Percentiles rank a stretch among this genome's conserved stretches.
phyloP scores from a whole-genome alignment of 2,329 filamentous ascomycete species.

The Dothideomycetes sp. region DNA sequence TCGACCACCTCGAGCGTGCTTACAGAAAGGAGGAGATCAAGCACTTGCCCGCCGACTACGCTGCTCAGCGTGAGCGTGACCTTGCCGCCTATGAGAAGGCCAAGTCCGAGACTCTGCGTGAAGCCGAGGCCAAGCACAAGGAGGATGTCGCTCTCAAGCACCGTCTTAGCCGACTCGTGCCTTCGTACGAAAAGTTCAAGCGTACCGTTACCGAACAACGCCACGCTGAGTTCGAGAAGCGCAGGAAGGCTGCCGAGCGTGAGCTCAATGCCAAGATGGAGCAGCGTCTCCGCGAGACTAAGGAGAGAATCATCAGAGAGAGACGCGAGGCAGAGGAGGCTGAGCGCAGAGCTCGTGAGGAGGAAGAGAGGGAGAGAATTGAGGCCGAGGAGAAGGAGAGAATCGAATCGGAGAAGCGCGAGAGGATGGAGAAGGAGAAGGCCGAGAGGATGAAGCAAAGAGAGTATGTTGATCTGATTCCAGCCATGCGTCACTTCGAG shows the following conservation, averaged over 20 bases:
- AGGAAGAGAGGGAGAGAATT: conserved; percentile 67
- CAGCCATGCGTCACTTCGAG: too few relatives aligned
- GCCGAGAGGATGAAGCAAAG: conserved; percentile 47
- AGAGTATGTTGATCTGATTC: conserved; percentile 35
- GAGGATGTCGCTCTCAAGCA: conserved; percentile 90
- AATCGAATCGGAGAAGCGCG: conserved; percentile 69
- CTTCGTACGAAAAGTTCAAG: conserved; percentile 76
- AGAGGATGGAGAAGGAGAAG: conserved; percentile 62
- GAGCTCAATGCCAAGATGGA: conserved; percentile 90
- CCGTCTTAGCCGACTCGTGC: conserved; percentile 73
- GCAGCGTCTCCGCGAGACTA: conserved; percentile 75
- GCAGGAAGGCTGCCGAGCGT: conserved; percentile 79
- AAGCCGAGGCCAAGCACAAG: conserved; percentile 79
- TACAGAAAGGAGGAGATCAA: conserved; percentile 93
- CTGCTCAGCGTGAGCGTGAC: conserved; percentile 68
- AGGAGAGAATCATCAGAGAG: conserved; percentile 73
- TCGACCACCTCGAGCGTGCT: conserved; percentile 93
- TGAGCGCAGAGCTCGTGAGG: conserved; percentile 67
- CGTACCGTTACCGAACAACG: conserved; percentile 73
- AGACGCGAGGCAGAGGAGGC: conserved; percentile 75
- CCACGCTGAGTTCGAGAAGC: conserved; percentile 91
- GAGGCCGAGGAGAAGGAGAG: conserved; percentile 80
- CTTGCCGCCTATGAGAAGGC: conserved; percentile 67
- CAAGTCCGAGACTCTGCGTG: conserved; percentile 66
- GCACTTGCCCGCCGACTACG: conserved; percentile 79